Evolutionary conservation across 1,284 basidiomycete genomes (phyloP).

Genomic region (Cutaneotrichosporon mucoides): DNA sequence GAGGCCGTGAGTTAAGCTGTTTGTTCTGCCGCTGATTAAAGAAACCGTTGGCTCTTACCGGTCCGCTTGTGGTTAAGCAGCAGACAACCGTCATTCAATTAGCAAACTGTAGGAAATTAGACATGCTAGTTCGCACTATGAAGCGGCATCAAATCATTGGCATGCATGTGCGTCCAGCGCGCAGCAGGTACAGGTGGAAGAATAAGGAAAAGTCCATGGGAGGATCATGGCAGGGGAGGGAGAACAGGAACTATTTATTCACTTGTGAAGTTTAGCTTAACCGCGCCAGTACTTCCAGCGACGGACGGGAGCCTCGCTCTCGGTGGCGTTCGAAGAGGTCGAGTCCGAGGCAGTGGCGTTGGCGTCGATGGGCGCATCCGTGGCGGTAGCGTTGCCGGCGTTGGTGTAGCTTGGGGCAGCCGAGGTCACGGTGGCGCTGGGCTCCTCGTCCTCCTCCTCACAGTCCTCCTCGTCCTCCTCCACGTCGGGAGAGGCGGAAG

Average conservation of each 20-base stretch:
- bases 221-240: no score
- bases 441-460: constrained; percentile 3
- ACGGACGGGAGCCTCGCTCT: neutral
- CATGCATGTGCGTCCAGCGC: constrained; percentile 7
- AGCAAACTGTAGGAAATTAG: no score
- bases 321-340: no score
- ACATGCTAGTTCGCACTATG: no score
- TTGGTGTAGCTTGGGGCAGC: neutral
- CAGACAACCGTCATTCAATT: no score
- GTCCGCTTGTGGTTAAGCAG: constrained; percentile 35
- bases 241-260: no score
- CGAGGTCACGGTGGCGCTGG: neutral
- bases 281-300: constrained; percentile 15
- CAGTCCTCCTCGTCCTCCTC: constrained; percentile 9
- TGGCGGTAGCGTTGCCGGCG: neutral
- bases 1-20: constrained; percentile 31
- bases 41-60: constrained; percentile 36
- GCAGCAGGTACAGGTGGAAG: neutral
- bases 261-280: neutral
- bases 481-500: neutral
- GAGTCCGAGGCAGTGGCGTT: no score
- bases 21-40: no score
- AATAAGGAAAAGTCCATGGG: neutral
- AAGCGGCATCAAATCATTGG: neutral
- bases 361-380: no score